Evolutionary conservation across 148 eudicot genomes (phyloP).

Genomic region (Rhododendron griersonianum): DNA sequence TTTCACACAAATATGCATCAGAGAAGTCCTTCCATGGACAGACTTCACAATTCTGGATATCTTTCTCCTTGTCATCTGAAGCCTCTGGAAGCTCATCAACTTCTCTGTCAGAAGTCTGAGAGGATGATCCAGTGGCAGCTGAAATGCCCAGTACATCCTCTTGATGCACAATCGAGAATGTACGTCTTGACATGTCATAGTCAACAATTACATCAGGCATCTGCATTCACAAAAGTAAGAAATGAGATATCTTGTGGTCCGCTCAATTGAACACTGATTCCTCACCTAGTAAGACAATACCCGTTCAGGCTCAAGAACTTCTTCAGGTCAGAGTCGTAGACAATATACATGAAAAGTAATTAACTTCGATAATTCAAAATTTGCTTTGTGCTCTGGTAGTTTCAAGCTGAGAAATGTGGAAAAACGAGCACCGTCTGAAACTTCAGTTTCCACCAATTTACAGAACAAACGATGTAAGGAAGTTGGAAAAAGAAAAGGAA

Average conservation of each 20-base stretch:
- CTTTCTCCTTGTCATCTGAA: slow-evolving; percentile 14
- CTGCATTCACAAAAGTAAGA: slow-evolving; percentile 40
- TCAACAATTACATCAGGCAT: slow-evolving; percentile 85
- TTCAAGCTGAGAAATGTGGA: not conserved
- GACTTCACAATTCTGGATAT: slow-evolving; percentile 19
- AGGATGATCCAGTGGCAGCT: slow-evolving; percentile 8
- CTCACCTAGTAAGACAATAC: not conserved
- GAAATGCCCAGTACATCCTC: slow-evolving; percentile 60
- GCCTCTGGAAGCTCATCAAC: slow-evolving; percentile 15
- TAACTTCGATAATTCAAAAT: not conserved
- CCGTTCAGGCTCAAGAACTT: not conserved
- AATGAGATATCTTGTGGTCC: not conserved
- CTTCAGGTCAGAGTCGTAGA: not conserved
- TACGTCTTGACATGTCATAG: slow-evolving; percentile 63
- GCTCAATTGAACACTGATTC: not conserved
- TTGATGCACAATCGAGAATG: slow-evolving; percentile 64
- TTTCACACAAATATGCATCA: slow-evolving; percentile 53
- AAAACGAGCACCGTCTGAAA: not conserved
- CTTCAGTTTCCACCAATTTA: not conserved
- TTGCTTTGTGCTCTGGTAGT: not conserved
- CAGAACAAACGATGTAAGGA: not conserved
- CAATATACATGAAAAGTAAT: not conserved
- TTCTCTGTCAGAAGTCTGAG: slow-evolving; percentile 11
- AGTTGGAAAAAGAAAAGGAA: not conserved
- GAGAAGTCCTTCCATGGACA: slow-evolving; percentile 50